phyloP scores from a whole-genome alignment of 768 basidiomycete species.

The Leucogyrophana mollusca region DNA sequence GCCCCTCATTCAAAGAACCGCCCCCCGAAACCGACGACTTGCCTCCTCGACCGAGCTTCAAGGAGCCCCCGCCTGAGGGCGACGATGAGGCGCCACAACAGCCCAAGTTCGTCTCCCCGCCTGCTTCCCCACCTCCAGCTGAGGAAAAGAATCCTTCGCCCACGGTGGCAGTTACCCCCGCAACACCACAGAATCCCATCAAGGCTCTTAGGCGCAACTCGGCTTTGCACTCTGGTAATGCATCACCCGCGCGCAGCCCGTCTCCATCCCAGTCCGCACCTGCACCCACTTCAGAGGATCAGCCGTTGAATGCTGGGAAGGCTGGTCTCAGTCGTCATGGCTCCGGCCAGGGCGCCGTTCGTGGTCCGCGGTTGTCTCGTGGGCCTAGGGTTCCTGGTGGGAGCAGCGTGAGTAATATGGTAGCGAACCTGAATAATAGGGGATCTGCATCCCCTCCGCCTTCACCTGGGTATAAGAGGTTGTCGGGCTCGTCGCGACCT shows the following conservation, averaged over 20 bases:
- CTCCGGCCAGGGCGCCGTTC: slow-evolving; percentile 40
- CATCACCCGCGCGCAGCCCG: slow-evolving; percentile 42
- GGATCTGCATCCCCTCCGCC: slow-evolving; percentile 36
- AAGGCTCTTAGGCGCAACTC: slow-evolving; percentile 34
- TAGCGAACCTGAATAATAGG: slow-evolving; percentile 56
- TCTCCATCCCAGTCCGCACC: slow-evolving; percentile 35
- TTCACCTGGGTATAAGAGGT: slow-evolving; percentile 41
- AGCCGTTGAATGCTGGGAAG: slow-evolving; percentile 30
- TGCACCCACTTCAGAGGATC: slow-evolving; percentile 29
- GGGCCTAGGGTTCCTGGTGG: slow-evolving; percentile 42
- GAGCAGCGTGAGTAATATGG: slow-evolving; percentile 51
- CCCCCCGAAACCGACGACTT: slow-evolving; percentile 39
- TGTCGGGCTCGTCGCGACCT: slow-evolving; percentile 35
- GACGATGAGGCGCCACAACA: slow-evolving; percentile 33
- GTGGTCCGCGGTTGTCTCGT: slow-evolving; percentile 51
- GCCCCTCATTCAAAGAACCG: slow-evolving; percentile 62
- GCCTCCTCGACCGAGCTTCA: slow-evolving; percentile 49
- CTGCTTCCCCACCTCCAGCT: slow-evolving; percentile 21
- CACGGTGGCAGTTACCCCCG: slow-evolving; percentile 37
- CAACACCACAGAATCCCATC: slow-evolving; percentile 56
- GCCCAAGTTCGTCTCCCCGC: slow-evolving; percentile 17
- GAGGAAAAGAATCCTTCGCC: slow-evolving; percentile 29
- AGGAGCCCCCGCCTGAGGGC: slow-evolving; percentile 60
- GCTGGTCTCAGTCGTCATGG: slow-evolving; percentile 45
- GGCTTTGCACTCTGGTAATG: slow-evolving; percentile 32